Conservation (phyloP, 2,329 filamentous ascomycete species). For the Sclerotinia nivalis region DNA sequence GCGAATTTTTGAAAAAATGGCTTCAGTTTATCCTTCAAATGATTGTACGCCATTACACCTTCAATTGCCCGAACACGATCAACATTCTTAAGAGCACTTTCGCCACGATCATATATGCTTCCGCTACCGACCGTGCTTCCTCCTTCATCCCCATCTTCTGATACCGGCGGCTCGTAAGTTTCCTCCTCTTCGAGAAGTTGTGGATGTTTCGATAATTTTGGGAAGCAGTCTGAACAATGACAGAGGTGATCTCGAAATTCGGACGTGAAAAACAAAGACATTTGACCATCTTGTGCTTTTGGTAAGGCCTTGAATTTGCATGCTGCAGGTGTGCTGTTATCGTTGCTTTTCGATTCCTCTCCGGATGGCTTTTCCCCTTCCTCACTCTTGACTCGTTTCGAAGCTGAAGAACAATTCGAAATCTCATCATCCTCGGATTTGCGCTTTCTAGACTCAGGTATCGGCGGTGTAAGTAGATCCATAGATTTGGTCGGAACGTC, state of each 20-base stretch:
- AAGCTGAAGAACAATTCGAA: slow-evolving; percentile 36
- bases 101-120: slow-evolving; percentile 85
- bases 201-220: slow-evolving; percentile 65
- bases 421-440: slow-evolving; percentile 57
- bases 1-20: slow-evolving; percentile 92
- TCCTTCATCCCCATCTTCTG: slow-evolving; percentile 58
- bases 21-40: slow-evolving; percentile 94
- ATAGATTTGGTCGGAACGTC: slow-evolving; percentile 35
- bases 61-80: slow-evolving; percentile 93
- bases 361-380: neutral
- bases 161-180: slow-evolving; percentile 87
- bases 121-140: slow-evolving; percentile 69
- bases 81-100: slow-evolving; percentile 86
- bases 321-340: slow-evolving; percentile 24
- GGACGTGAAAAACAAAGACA: slow-evolving; percentile 81
- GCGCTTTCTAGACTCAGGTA: slow-evolving; percentile 58
- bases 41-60: slow-evolving; percentile 97
- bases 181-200: slow-evolving; percentile 95
- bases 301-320: slow-evolving; percentile 67
- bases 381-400: slow-evolving; percentile 53
- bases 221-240: slow-evolving; percentile 79
- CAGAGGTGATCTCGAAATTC: slow-evolving; percentile 82
- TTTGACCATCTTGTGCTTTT: slow-evolving; percentile 53
- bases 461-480: slow-evolving; percentile 28
- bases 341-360: slow-evolving; percentile 2